Evolutionary conservation across 2,329 filamentous ascomycete species (phyloP).

Genomic region (Chaetomiaceae sp.): DNA sequence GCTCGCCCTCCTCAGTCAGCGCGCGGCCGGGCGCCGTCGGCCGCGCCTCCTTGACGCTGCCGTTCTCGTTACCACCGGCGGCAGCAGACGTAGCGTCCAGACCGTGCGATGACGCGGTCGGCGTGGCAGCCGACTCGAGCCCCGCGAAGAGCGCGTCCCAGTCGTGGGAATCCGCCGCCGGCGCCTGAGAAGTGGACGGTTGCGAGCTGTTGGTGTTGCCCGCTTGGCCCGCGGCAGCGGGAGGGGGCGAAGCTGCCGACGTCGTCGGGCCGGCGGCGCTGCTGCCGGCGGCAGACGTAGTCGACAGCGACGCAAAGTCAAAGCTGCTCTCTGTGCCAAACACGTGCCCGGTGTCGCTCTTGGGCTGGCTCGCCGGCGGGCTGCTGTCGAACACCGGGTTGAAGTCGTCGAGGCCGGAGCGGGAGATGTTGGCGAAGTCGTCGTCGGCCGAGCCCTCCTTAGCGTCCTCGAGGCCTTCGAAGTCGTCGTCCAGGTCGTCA

Average conservation of each 20-base stretch:
- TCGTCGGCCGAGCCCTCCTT: constrained; percentile 75
- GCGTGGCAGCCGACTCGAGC: constrained; percentile 53
- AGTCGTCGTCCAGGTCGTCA: constrained; percentile 72
- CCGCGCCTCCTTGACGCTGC: constrained; percentile 21
- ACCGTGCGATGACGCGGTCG: constrained; percentile 27
- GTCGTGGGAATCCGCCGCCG: constrained; percentile 58
- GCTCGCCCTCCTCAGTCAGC: constrained; percentile 65
- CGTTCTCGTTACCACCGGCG: neutral
- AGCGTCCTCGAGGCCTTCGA: constrained; percentile 76
- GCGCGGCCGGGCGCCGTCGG: constrained; percentile 49
- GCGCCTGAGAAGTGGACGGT: constrained; percentile 24
- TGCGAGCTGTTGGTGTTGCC: neutral
- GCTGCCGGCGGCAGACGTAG: constrained; percentile 28
- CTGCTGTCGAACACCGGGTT: constrained; percentile 75
- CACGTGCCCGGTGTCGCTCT: constrained; percentile 40
- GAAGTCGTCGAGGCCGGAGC: constrained; percentile 68
- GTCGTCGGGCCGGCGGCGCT: constrained; percentile 35
- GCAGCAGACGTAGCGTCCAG: too few species aligned
- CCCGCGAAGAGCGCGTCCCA: constrained; percentile 94
- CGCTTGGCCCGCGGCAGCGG: neutral
- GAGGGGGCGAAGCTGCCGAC: constrained; percentile 12
- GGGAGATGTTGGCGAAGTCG: constrained; percentile 69
- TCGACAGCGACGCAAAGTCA: constrained; percentile 48
- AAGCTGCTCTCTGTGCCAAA: constrained; percentile 54
- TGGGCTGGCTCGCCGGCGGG: constrained; percentile 43